These are phyloP conservation scores for Marvania coccoides DNA, from an alignment of 139 green algal species.

Conservation along the genomic window DNA sequence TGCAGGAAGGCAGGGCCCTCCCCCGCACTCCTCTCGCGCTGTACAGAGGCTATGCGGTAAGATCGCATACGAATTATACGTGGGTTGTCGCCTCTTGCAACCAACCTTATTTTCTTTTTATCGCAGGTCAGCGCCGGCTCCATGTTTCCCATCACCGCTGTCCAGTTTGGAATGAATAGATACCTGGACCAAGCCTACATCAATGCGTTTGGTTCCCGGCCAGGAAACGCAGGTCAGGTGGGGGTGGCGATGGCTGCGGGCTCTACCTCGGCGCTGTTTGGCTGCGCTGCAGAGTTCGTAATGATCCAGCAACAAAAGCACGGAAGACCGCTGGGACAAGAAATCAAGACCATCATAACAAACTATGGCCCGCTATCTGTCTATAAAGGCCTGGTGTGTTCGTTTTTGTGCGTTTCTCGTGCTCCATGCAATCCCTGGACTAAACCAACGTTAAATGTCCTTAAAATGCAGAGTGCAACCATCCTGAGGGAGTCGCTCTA, in stretches of 20 bases:
- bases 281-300: slow-evolving; percentile 71
- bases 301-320: slow-evolving; percentile 89
- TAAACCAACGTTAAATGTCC: neutral
- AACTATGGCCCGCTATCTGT: slow-evolving; percentile 33
- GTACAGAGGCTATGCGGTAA: slow-evolving; percentile 74
- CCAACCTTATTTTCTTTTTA: neutral
- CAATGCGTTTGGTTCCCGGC: neutral
- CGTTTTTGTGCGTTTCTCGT: neutral
- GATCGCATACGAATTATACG: slow-evolving; percentile 3
- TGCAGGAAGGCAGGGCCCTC: slow-evolving; percentile 68
- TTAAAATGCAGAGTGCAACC: slow-evolving; percentile 18
- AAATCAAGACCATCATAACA: slow-evolving; percentile 32
- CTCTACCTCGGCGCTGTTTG: slow-evolving; percentile 55
- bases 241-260: slow-evolving; percentile 45
- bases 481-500: slow-evolving; percentile 71
- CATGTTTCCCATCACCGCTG: slow-evolving; percentile 86
- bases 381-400: slow-evolving; percentile 59
- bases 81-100: neutral
- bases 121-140: slow-evolving; percentile 70
- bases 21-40: slow-evolving; percentile 46
- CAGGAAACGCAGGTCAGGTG: slow-evolving; percentile 7
- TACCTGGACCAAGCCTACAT: slow-evolving; percentile 28
- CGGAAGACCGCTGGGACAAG: slow-evolving; percentile 34
- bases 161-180: slow-evolving; percentile 76
- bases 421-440: neutral